Conservation (phyloP, 306 rosid genomes). For the Trifolium dubium region DNA sequence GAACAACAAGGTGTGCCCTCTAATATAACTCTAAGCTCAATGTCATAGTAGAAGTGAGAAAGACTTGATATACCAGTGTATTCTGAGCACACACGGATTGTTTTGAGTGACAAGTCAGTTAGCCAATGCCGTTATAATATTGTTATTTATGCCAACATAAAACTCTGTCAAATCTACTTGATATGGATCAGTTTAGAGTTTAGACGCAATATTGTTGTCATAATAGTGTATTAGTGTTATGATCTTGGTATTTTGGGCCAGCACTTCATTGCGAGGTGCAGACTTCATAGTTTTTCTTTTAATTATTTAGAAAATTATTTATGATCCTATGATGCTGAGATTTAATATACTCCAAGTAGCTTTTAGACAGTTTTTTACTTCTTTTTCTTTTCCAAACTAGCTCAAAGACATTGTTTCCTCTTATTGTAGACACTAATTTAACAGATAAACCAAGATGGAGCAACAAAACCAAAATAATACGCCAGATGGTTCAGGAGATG, state of each 20-base stretch:
- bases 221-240: conserved; percentile 2
- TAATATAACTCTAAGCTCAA: not conserved
- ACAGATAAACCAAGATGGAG: conserved; percentile 53
- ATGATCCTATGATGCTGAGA: conserved; percentile 5
- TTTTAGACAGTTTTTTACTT: not conserved
- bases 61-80: not conserved
- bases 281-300: not conserved
- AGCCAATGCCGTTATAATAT: not conserved
- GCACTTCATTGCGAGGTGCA: conserved; percentile 10
- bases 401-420: conserved; percentile 3
- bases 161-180: not conserved
- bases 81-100: not conserved
- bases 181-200: conserved; percentile 15
- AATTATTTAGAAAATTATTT: conserved; percentile 23
- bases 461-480: conserved; percentile 60
- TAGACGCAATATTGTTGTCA: conserved; percentile 2
- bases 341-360: conserved; percentile 22
- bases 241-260: conserved; percentile 5
- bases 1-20: not conserved
- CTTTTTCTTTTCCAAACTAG: not conserved
- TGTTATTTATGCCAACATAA: conserved; percentile 12
- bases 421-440: conserved; percentile 40
- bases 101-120: conserved; percentile 15
- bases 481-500: conserved; percentile 61
- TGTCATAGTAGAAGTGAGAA: conserved; percentile 1